Percentiles rank a stretch among this genome's conserved stretches.
These are phyloP conservation scores for Buddleja alternifolia DNA, from an alignment of 257 asterid genomes.

Conservation along the genomic window DNA sequence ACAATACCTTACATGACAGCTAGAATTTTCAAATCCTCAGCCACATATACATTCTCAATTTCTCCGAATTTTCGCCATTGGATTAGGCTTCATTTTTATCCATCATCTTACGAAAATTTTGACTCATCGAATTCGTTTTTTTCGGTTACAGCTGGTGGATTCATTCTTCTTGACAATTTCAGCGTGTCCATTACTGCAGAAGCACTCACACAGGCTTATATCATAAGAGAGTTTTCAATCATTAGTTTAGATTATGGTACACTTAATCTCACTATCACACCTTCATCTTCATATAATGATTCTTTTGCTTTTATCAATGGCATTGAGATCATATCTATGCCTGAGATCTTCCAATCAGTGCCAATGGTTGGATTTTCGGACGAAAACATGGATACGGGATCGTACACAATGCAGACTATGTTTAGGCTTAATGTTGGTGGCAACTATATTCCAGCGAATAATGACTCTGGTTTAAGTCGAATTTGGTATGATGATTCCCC, in stretches of 20 bases:
- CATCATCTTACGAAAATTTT: constrained; percentile 44
- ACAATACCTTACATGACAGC: constrained; percentile 74
- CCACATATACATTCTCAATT: constrained; percentile 48
- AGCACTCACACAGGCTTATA: constrained; percentile 64
- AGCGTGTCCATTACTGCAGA: constrained; percentile 63
- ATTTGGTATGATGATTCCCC: constrained; percentile 79
- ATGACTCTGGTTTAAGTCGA: constrained; percentile 50
- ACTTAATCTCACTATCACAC: constrained; percentile 63
- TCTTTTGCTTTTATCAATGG: constrained; percentile 76
- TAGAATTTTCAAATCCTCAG: constrained; percentile 49
- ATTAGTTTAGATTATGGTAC: constrained; percentile 26
- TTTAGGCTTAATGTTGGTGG: constrained; percentile 75
- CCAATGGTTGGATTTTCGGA: constrained; percentile 48
- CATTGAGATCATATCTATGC: constrained; percentile 66
- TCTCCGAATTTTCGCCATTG: constrained; percentile 53
- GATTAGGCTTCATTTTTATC: constrained; percentile 79
- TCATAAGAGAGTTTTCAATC: constrained; percentile 55
- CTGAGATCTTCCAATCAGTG: constrained; percentile 51
- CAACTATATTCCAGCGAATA: constrained; percentile 43
- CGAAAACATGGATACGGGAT: constrained; percentile 31
- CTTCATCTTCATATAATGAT: constrained; percentile 29
- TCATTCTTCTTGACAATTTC: constrained; percentile 62
- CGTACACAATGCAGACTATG: constrained; percentile 57
- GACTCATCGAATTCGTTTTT: constrained; percentile 46
- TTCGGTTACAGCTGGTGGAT: constrained; percentile 44